Conservation (phyloP, 441 rosid genomes). For the Lepidium campestre region DNA sequence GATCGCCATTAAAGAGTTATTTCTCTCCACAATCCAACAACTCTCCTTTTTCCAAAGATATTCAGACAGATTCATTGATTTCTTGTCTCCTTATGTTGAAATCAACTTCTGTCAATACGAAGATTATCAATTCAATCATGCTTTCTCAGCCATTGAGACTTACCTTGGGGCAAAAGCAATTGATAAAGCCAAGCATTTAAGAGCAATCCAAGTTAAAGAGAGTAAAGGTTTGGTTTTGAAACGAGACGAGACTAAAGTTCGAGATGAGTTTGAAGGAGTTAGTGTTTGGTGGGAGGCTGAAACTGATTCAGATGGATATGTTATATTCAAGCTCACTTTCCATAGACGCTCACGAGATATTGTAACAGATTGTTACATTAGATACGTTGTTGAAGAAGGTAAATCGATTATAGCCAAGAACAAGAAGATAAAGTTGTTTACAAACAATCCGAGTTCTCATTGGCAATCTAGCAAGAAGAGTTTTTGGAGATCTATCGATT, state of each 20-base stretch:
- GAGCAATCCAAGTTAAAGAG: constrained; percentile 25
- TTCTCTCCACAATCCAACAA: constrained; percentile 26
- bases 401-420: constrained; percentile 22
- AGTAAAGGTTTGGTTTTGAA: constrained; percentile 28
- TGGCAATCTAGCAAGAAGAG: constrained; percentile 38
- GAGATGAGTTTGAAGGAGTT: constrained; percentile 22
- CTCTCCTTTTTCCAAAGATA: constrained; percentile 18
- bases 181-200: constrained; percentile 29
- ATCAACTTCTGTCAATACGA: constrained; percentile 30
- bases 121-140: constrained; percentile 26
- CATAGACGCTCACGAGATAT: constrained; percentile 22
- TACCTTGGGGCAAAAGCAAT: constrained; percentile 31
- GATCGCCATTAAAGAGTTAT: constrained; percentile 16
- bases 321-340: constrained; percentile 30
- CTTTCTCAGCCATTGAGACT: constrained; percentile 30
- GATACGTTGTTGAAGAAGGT: constrained; percentile 31
- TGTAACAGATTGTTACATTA: constrained; percentile 15
- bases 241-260: constrained; percentile 28
- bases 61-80: constrained; percentile 8
- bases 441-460: constrained; percentile 28
- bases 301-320: neutral
- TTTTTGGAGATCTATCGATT: constrained; percentile 67
- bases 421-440: constrained; percentile 35
- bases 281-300: constrained; percentile 33
- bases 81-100: constrained; percentile 32